phyloP scores from a whole-genome alignment of 768 basidiomycete genomes.

The Cubamyces lactineus region DNA sequence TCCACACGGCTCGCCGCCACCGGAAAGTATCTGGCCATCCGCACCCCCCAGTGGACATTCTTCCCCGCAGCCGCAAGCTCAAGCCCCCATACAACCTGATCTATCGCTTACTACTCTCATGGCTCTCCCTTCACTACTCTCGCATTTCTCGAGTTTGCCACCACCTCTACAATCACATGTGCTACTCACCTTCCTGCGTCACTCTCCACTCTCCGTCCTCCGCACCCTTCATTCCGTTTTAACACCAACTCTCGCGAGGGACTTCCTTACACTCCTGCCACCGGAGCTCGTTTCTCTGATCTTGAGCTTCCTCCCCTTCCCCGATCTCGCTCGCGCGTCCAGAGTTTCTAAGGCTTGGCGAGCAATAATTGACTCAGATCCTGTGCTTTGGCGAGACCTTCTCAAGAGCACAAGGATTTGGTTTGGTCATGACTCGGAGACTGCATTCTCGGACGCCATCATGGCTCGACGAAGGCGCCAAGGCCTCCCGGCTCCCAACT shows the following conservation, averaged over 20 bases:
- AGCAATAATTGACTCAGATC: conserved; percentile 89
- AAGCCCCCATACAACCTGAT: conserved; percentile 78
- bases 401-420: conserved; percentile 84
- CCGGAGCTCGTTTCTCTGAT: conserved; percentile 91
- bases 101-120: conserved; percentile 81
- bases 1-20: conserved; percentile 81
- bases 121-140: conserved; percentile 80
- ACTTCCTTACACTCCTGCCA: conserved; percentile 91
- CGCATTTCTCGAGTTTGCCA: conserved; percentile 81
- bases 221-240: conserved; percentile 88
- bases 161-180: conserved; percentile 89
- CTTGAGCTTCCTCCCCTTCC: conserved; percentile 81
- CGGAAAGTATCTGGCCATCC: conserved; percentile 77
- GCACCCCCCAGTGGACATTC: conserved; percentile 80
- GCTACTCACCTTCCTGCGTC: conserved; percentile 88
- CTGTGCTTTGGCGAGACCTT: conserved; percentile 87
- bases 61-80: conserved; percentile 56
- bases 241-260: conserved; percentile 88
- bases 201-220: conserved; percentile 89
- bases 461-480: conserved; percentile 58
- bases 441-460: conserved; percentile 75
- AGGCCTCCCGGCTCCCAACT: conserved; percentile 42
- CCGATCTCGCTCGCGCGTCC: conserved; percentile 82
- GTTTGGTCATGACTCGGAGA: conserved; percentile 87
- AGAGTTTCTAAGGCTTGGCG: conserved; percentile 91